Percentiles rank a stretch among this genome's conserved stretches.
These are phyloP conservation scores for Kuraishia molischiana DNA, from an alignment of 805 yeast species.

Conservation along the genomic window DNA sequence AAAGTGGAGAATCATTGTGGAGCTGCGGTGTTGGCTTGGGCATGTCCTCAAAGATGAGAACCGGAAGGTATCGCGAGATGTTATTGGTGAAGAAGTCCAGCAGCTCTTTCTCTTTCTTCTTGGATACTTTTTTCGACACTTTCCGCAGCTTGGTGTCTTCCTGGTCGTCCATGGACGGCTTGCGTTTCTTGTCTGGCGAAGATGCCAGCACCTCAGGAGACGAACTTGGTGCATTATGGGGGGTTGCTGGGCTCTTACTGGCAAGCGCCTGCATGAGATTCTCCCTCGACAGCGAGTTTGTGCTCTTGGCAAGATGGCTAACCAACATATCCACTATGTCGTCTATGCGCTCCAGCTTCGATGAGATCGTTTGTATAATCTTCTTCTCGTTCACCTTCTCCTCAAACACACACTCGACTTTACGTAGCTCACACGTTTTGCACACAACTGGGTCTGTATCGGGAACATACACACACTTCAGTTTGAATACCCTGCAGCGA, in stretches of 20 bases:
- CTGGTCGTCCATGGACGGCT: neutral
- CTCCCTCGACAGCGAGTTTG: neutral
- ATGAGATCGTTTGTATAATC: neutral
- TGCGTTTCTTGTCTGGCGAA: neutral
- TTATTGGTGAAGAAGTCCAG: constrained; percentile 1
- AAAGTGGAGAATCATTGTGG: neutral
- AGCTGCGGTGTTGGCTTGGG: neutral
- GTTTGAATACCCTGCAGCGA: neutral
- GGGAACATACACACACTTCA: neutral
- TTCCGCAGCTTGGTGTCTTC: neutral
- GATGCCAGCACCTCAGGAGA: neutral
- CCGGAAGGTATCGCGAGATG: constrained; percentile 1
- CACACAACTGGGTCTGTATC: neutral
- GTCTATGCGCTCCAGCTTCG: neutral
- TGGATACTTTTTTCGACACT: neutral
- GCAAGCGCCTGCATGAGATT: too few relatives aligned
- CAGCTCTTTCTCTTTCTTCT: neutral
- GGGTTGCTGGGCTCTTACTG: neutral
- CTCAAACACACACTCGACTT: neutral
- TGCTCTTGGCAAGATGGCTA: neutral
- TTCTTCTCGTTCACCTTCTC: constrained; percentile 1
- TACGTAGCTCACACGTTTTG: neutral
- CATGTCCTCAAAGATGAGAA: neutral
- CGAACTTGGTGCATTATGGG: neutral
- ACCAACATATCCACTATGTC: neutral